These are phyloP conservation scores for Berberis thunbergii DNA, from an alignment of 164 flowering plant genomes.

Conservation along the genomic window DNA sequence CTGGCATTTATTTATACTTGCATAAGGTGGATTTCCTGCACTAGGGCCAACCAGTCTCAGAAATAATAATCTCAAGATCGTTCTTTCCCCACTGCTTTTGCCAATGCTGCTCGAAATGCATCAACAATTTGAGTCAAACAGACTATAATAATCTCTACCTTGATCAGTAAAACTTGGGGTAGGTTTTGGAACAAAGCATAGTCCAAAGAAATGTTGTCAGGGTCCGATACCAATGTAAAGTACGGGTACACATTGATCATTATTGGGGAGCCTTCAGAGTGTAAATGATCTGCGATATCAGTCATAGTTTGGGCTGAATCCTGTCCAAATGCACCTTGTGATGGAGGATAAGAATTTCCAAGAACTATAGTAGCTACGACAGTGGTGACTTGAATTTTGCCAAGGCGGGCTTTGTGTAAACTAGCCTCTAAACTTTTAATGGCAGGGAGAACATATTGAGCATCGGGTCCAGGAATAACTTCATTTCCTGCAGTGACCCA, in stretches of 20 bases:
- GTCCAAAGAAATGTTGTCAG: not conserved
- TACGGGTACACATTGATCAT: constrained; percentile 6
- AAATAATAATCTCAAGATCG: no score
- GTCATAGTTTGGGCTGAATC: not conserved
- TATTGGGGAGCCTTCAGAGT: not conserved
- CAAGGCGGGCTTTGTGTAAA: no score
- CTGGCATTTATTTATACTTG: no score
- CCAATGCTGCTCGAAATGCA: no score
- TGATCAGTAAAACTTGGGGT: not conserved
- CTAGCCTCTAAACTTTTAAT: no score
- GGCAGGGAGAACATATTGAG: no score
- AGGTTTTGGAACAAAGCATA: not conserved
- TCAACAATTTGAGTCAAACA: not conserved
- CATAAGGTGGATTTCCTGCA: no score
- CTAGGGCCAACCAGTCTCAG: no score
- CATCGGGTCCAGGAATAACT: no score
- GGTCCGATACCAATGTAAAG: not conserved
- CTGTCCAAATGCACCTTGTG: not conserved
- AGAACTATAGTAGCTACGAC: not conserved
- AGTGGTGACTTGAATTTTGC: no score
- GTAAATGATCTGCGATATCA: not conserved
- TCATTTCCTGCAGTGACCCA: no score
- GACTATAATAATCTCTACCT: not conserved
- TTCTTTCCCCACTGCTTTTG: no score
- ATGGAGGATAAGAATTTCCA: constrained; percentile 2